phyloP scores from a whole-genome alignment of 75 land plant genomes.

The Cryptomeria japonica region DNA sequence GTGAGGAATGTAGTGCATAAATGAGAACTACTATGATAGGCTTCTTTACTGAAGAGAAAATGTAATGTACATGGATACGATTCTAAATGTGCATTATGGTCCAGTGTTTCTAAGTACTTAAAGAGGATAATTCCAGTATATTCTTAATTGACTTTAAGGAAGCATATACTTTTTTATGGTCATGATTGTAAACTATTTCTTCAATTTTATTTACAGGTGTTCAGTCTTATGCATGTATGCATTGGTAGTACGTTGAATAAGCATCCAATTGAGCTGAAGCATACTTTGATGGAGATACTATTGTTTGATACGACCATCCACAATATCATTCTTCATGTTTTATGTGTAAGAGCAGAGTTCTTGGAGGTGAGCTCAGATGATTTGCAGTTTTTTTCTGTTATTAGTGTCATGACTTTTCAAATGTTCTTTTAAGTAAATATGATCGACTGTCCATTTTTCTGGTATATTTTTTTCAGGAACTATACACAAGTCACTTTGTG shows the following conservation, averaged over 20 bases:
- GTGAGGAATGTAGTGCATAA: not conserved
- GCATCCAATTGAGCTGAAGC: conserved; percentile 25
- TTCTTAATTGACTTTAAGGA: too few species aligned
- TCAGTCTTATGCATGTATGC: conserved; percentile 49
- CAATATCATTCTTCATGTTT: conserved; percentile 51
- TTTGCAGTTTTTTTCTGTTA: not conserved
- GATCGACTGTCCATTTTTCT: not conserved
- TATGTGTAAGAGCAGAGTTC: conserved; percentile 48
- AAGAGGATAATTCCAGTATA: not conserved
- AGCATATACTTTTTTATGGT: not conserved
- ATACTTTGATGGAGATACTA: conserved; percentile 37
- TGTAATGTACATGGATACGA: not conserved
- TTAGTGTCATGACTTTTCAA: not conserved
- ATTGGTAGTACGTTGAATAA: conserved; percentile 15
- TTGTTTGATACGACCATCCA: conserved; percentile 72
- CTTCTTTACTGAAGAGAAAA: not conserved
- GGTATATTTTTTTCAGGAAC: conserved; percentile 35
- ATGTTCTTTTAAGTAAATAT: not conserved
- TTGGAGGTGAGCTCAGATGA: conserved; percentile 52
- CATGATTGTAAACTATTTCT: not conserved
- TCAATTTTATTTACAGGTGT: conserved; percentile 32
- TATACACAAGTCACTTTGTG: conserved; percentile 41
- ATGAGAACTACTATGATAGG: not conserved
- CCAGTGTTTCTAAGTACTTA: not conserved
- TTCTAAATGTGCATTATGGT: not conserved